Evolutionary conservation across 768 basidiomycete genomes (phyloP).

Genomic region (Amanita muscaria): DNA sequence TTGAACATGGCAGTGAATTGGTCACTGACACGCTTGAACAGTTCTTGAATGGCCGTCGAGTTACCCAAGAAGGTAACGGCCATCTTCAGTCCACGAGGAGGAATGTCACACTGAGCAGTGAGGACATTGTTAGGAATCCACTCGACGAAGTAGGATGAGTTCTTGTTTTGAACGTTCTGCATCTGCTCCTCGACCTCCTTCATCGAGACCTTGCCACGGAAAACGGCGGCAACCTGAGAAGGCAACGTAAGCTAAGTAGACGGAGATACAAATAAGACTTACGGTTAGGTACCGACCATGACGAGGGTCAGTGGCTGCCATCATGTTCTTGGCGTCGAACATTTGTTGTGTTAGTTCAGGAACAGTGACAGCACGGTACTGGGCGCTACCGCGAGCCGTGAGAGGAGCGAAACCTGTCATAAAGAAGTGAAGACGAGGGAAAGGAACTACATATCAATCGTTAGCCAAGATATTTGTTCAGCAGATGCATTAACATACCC

Average conservation of each 20-base stretch:
- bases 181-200: slow-evolving; percentile 99
- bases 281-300: slow-evolving; percentile 97
- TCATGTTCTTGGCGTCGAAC: slow-evolving; percentile 99
- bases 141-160: slow-evolving; percentile 96
- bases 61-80: slow-evolving; percentile 97
- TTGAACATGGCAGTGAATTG: slow-evolving; percentile 99
- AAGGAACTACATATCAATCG: slow-evolving; percentile 71
- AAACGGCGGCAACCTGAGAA: slow-evolving; percentile 77
- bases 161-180: slow-evolving; percentile 96
- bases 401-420: slow-evolving; percentile 95
- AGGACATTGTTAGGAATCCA: slow-evolving; percentile 99
- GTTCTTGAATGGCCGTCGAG: slow-evolving; percentile 93
- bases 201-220: slow-evolving; percentile 99
- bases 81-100: slow-evolving; percentile 94
- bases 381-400: slow-evolving; percentile 88
- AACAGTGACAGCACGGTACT: slow-evolving; percentile 94
- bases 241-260: neutral
- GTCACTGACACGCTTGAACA: slow-evolving; percentile 98
- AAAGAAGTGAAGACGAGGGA: slow-evolving; percentile 99
- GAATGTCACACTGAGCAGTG: slow-evolving; percentile 96
- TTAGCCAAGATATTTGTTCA: neutral
- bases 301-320: slow-evolving; percentile 96
- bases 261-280: slow-evolving; percentile 15
- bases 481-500: slow-evolving; percentile 48
- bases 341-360: slow-evolving; percentile 98